phyloP scores from a whole-genome alignment of 306 rosid species.

The Glycine latifolia region DNA sequence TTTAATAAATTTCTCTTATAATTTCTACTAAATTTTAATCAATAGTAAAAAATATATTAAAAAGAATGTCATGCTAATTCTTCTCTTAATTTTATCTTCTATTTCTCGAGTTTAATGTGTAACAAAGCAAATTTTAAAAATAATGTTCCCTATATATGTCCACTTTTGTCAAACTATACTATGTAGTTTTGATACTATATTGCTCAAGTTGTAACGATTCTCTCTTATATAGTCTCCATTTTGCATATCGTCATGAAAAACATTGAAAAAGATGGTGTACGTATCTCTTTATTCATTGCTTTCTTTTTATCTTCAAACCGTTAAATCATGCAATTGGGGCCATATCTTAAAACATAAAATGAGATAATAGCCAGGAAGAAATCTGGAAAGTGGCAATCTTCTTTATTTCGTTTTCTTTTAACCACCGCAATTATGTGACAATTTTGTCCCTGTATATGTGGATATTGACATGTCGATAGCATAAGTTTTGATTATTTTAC shows the following conservation, averaged over 20 bases:
- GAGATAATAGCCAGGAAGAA: neutral
- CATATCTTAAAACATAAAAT: neutral
- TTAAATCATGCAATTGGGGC: neutral
- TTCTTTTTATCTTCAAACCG: conserved; percentile 4
- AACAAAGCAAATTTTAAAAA: neutral
- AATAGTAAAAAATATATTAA: too few relatives aligned
- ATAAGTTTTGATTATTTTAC: too few relatives aligned
- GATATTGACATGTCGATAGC: too few relatives aligned
- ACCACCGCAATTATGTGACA: too few relatives aligned
- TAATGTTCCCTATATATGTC: neutral
- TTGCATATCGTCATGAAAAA: neutral
- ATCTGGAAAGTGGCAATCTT: neutral
- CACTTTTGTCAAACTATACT: neutral
- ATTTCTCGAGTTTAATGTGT: neutral
- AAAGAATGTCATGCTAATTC: too few relatives aligned
- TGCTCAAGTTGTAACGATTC: too few relatives aligned
- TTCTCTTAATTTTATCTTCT: too few relatives aligned
- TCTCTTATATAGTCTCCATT: neutral
- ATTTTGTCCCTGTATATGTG: too few relatives aligned
- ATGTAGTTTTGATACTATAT: too few relatives aligned
- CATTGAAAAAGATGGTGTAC: neutral
- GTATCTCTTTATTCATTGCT: neutral
- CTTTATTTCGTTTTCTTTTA: too few relatives aligned
- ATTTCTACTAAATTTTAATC: too few relatives aligned
- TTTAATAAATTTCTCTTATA: too few relatives aligned